Evolutionary conservation across 2,329 filamentous ascomycete species (phyloP).

Genomic region (Nemania sp.): DNA sequence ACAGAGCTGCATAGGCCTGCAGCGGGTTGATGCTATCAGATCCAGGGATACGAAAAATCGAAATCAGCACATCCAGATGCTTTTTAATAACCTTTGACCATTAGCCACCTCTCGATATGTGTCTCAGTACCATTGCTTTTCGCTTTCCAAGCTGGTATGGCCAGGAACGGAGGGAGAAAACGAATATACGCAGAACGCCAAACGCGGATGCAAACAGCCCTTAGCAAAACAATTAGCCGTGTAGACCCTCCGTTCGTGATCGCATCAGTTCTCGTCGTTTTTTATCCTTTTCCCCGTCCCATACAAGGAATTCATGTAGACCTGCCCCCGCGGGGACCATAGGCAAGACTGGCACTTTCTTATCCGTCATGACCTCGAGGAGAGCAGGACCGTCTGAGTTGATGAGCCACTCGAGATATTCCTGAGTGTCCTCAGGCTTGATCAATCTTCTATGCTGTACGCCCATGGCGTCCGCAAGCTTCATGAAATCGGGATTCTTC

Average conservation of each 20-base stretch:
- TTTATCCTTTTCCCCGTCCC: slow-evolving; percentile 64
- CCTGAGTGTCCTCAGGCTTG: slow-evolving; percentile 76
- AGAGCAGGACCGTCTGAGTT: slow-evolving; percentile 85
- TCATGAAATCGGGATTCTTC: slow-evolving; percentile 93
- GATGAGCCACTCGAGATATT: slow-evolving; percentile 84
- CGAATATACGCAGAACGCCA: slow-evolving; percentile 20
- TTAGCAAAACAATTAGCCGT: slow-evolving; percentile 38
- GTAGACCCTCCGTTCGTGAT: slow-evolving; percentile 59
- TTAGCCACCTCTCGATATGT: slow-evolving; percentile 22
- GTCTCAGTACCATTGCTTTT: slow-evolving; percentile 9
- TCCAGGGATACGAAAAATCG: slow-evolving; percentile 2
- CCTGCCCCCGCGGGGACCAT: slow-evolving; percentile 91
- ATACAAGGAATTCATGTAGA: slow-evolving; percentile 93
- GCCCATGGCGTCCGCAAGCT: slow-evolving; percentile 87
- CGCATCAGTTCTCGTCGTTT: slow-evolving; percentile 68
- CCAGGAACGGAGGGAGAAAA: not conserved
- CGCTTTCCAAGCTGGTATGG: not conserved
- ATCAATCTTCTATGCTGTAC: slow-evolving; percentile 72
- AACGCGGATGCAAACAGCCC: slow-evolving; percentile 16
- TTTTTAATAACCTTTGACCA: slow-evolving; percentile 15
- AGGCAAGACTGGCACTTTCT: slow-evolving; percentile 90
- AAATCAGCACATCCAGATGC: slow-evolving; percentile 13
- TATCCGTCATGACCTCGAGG: slow-evolving; percentile 88
- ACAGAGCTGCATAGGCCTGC: slow-evolving; percentile 10
- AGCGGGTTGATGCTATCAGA: slow-evolving; percentile 2